Evolutionary conservation across 768 basidiomycete species (phyloP), one percentile per base, ranked within the genome.

Genomic region (Suillus hirtellus): DNA sequence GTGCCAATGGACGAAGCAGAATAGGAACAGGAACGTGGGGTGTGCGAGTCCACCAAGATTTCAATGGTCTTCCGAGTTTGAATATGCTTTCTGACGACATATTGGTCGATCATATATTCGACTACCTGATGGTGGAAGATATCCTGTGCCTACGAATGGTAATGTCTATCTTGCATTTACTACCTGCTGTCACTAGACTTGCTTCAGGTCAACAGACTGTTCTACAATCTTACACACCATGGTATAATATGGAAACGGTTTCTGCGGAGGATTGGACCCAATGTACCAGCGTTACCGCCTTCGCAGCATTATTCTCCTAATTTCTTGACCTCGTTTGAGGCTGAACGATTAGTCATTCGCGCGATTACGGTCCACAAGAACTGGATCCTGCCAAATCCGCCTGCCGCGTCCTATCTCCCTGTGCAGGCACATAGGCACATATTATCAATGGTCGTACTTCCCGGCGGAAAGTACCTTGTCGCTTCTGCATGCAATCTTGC

Each of bases 161-260:
- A 64, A 40, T 71, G 17, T 35, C 55, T 5, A 46, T 17, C 35
- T 61, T 19, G 12, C 19, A 31, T 47, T 27, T 27, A 27, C 12
- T 61, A 15, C 3, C 38, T 42, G 1, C 40, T 24, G 49, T 24
- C 38, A 52, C 31, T 52, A 46, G 60, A 35, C 52, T 42, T 5
- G 24, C 10, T 31, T 37, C 37, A 89, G 89, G 84, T 86, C 37
- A 84, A 80, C 77, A 86, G 80, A 67, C 70, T 80, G 4, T 86
- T 86, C 67, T 89, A 83, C 68, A 72, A 85, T 37, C 78, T 90
- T 63, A 89, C 88, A 0, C 86, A 89, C 62, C 84, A 89, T 66
- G 83, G 88, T 19, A 74, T 84, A 53, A 85, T 90, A 46, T 90
- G 89, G 89, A 88, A 86, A 71, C 82, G 83, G 19, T 84, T 88